These are phyloP conservation scores for Verticillium tricorpus DNA, from an alignment of 2,329 filamentous ascomycete genomes.

Conservation along the genomic window DNA sequence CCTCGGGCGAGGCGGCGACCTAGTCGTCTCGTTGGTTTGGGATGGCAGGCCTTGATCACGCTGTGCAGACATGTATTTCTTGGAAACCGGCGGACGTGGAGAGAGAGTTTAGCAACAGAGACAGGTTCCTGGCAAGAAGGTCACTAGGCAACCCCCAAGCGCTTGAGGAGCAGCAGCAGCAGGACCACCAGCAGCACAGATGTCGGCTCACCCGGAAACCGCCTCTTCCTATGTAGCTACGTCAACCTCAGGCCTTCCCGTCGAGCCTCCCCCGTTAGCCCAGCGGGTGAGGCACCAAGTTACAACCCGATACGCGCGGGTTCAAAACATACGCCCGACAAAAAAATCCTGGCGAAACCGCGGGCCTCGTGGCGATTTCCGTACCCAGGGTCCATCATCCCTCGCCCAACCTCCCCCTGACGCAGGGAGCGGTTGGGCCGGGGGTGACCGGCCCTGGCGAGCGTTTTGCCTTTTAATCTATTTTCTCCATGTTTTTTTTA, in stretches of 20 bases:
- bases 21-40: neutral
- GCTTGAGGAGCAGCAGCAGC: neutral
- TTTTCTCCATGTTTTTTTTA: neutral
- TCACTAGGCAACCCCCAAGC: neutral
- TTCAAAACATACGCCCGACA: neutral
- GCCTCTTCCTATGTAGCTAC: neutral
- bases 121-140: too few species aligned
- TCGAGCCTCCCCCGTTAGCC: neutral
- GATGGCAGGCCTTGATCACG: too few species aligned
- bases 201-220: neutral
- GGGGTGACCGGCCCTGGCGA: neutral
- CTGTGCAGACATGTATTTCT: too few species aligned
- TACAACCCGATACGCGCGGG: neutral
- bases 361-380: neutral
- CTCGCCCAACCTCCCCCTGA: neutral
- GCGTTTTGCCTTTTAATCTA: neutral
- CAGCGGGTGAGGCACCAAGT: neutral
- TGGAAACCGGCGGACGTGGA: too few species aligned
- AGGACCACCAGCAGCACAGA: neutral
- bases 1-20: constrained; percentile 31
- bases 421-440: neutral
- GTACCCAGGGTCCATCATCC: neutral
- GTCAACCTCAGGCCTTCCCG: neutral
- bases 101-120: too few species aligned
- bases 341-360: neutral